These are phyloP conservation scores for Alternaria gaisen DNA, from an alignment of 2,329 filamentous ascomycete species.

Conservation along the genomic window DNA sequence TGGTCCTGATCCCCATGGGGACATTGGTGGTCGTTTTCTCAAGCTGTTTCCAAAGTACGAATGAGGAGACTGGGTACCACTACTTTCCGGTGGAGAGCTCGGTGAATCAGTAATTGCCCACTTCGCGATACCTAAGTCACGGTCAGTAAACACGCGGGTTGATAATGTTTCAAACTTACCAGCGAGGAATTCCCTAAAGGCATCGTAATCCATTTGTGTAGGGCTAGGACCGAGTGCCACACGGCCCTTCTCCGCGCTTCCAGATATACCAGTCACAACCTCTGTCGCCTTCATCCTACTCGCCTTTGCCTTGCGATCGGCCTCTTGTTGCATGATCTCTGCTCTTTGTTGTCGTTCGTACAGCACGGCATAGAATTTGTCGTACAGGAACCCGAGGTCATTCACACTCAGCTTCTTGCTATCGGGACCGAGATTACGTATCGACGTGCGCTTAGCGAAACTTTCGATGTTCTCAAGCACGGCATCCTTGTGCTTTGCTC, in stretches of 20 bases:
- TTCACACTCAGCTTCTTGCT: slow-evolving; percentile 88
- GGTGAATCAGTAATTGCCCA: slow-evolving; percentile 94
- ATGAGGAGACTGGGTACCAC: slow-evolving; percentile 61
- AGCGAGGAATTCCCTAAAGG: slow-evolving; percentile 92
- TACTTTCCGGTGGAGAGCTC: slow-evolving; percentile 63
- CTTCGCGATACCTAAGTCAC: slow-evolving; percentile 73
- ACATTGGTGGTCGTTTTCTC: slow-evolving; percentile 53
- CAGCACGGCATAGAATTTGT: slow-evolving; percentile 89
- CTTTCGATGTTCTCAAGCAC: slow-evolving; percentile 96
- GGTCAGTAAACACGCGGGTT: slow-evolving; percentile 10
- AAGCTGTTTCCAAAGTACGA: slow-evolving; percentile 64
- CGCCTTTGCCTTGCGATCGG: slow-evolving; percentile 74
- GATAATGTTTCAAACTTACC: slow-evolving; percentile 41
- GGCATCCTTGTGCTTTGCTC: slow-evolving; percentile 90
- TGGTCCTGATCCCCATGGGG: slow-evolving; percentile 67
- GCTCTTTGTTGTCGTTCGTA: slow-evolving; percentile 91
- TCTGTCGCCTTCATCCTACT: slow-evolving; percentile 64
- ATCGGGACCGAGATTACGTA: slow-evolving; percentile 92
- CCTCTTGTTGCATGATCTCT: slow-evolving; percentile 70
- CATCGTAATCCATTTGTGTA: slow-evolving; percentile 96
- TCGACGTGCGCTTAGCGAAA: slow-evolving; percentile 95
- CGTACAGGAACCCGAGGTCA: slow-evolving; percentile 89
- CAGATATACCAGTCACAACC: slow-evolving; percentile 58
- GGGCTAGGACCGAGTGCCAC: slow-evolving; percentile 90
- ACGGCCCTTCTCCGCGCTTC: slow-evolving; percentile 77